Evolutionary conservation across 1,284 basidiomycete species (phyloP).

Genomic region (Porodaedalea pini): DNA sequence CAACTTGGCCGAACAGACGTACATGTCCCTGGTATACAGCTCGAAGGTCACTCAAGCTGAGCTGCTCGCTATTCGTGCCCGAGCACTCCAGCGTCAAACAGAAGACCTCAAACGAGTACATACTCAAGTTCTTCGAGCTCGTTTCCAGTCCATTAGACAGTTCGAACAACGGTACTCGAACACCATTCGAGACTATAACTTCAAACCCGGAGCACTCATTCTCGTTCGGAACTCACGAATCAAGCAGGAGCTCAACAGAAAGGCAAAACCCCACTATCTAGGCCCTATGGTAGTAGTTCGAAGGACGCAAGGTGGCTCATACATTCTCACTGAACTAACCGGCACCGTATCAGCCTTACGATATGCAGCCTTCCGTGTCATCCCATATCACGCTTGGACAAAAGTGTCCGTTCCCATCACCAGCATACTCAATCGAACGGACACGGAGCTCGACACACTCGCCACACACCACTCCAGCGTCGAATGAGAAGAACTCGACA

Average conservation of each 20-base stretch:
- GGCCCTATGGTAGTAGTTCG: constrained; percentile 32
- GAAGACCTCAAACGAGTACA: too few species aligned
- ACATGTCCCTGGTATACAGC: too few species aligned
- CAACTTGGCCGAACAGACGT: constrained; percentile 24
- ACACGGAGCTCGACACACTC: too few species aligned
- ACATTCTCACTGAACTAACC: constrained; percentile 21
- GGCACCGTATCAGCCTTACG: not conserved
- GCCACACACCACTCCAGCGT: too few species aligned
- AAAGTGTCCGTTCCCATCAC: not conserved
- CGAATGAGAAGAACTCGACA: too few species aligned
- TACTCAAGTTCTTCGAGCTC: too few species aligned
- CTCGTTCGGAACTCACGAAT: constrained; percentile 29
- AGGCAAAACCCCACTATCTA: constrained; percentile 29
- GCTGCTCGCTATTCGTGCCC: too few species aligned
- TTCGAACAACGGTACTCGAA: too few species aligned
- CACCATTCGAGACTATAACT: not conserved
- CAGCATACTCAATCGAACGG: too few species aligned
- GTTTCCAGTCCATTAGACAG: too few species aligned
- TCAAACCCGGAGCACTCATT: constrained; percentile 26
- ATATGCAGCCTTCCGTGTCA: not conserved
- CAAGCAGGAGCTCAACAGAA: constrained; percentile 26
- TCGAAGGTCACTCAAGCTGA: too few species aligned
- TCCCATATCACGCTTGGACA: not conserved
- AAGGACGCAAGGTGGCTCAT: constrained; percentile 28
- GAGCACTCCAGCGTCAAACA: too few species aligned